A percentile compares a stretch with the other conserved stretches of the same genome.
Conservation (phyloP, 768 basidiomycete genomes). For the Xanthoconium purpureum region DNA sequence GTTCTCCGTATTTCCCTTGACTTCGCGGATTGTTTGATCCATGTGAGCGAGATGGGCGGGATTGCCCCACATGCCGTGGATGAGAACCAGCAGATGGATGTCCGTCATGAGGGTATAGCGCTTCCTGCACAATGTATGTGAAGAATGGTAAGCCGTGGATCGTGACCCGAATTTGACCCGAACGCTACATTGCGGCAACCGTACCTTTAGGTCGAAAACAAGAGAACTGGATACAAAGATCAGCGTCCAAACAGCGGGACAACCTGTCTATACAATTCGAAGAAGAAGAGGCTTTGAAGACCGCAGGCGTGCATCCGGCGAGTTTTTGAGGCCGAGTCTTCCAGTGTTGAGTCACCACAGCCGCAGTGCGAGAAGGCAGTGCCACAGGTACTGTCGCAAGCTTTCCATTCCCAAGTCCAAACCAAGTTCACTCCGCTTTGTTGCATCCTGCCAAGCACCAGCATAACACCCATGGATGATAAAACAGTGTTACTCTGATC, state of each 20-base stretch:
- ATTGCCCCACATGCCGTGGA: conserved; percentile 80
- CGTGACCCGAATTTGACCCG: background rate
- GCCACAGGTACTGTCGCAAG: background rate
- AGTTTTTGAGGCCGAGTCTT: background rate
- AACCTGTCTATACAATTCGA: background rate
- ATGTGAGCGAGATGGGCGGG: conserved; percentile 62
- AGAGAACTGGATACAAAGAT: background rate
- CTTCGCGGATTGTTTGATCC: conserved; percentile 50
- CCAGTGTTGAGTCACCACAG: background rate
- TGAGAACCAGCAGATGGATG: conserved; percentile 44
- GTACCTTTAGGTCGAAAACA: background rate
- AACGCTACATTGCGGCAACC: background rate
- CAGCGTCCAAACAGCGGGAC: conserved; percentile 6
- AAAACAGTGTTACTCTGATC: conserved; percentile 4
- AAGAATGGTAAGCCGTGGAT: background rate
- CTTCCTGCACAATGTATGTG: background rate
- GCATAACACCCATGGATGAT: background rate
- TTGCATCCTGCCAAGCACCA: background rate
- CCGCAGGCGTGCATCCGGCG: background rate
- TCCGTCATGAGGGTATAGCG: conserved; percentile 20
- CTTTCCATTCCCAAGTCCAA: no score
- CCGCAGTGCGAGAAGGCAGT: background rate
- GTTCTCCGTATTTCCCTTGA: conserved; percentile 26
- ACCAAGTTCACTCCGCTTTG: background rate
- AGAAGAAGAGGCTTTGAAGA: background rate